Conservation (phyloP, 176 grass and related monocot genomes). For the Luzula sylvatica region DNA sequence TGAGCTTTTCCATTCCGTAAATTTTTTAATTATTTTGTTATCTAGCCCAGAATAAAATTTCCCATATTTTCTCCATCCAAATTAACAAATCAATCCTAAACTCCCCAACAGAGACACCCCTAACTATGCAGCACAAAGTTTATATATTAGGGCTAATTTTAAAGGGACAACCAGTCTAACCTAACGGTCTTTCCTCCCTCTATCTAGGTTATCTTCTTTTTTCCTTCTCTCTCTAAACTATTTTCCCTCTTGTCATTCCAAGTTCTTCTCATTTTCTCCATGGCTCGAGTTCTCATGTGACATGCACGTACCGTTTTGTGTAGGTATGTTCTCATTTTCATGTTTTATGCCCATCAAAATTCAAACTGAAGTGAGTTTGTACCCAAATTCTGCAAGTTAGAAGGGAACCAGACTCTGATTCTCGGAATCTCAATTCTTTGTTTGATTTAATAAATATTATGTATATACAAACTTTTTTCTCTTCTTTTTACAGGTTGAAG, state of each 20-base stretch:
- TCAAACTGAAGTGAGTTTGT: too few species aligned
- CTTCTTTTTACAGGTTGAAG: slow-evolving; percentile 10
- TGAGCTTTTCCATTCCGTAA: too few species aligned
- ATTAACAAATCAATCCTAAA: too few species aligned
- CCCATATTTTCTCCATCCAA: too few species aligned
- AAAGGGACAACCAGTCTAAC: slow-evolving; percentile 13
- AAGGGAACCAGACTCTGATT: too few species aligned
- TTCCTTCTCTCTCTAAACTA: background rate
- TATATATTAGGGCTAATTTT: background rate
- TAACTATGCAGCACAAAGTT: too few species aligned
- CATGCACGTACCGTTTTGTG: background rate
- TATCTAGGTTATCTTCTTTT: background rate
- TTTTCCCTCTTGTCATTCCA: background rate
- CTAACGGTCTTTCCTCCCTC: slow-evolving; percentile 11
- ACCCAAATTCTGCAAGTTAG: too few species aligned
- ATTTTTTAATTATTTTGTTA: too few species aligned
- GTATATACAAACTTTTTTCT: background rate
- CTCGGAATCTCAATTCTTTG: too few species aligned
- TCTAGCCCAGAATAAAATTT: too few species aligned
- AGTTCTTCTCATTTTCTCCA: slow-evolving; percentile 1
- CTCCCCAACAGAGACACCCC: background rate
- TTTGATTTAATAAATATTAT: background rate
- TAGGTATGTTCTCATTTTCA: background rate
- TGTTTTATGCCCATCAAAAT: background rate
- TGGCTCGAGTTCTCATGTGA: slow-evolving; percentile 3